Evolutionary conservation across 306 rosid species (phyloP), one percentile per base, ranked within the genome.

Genomic region (Psophocarpus tetragonolobus): DNA sequence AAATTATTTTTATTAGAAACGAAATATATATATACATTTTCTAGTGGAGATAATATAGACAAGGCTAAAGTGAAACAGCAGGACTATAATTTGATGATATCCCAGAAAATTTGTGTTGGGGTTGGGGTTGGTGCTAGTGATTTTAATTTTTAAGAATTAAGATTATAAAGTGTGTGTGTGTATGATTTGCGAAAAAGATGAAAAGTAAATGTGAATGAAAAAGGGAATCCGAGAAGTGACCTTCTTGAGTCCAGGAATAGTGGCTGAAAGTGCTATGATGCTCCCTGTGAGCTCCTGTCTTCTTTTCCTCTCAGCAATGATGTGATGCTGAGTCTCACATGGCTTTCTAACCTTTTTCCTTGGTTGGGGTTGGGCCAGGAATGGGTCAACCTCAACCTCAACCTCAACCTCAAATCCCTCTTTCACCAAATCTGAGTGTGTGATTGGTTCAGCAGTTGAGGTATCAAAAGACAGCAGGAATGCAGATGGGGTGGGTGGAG

Each of bases 401-500:
- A n/a, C n/a, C n/a, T 71, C 71, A 17, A 44, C 17, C 39, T 54
- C 51, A 30, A 13, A 20, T 3, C 56, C 81, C 36, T 53, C 58
- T 9, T 29, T 30, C 36, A 36, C n/a, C n/a, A n/a, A n/a, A n/a
- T n/a, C n/a, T n/a, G n/a, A n/a, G n/a, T 9, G 17, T 12, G 21
- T 18, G 4, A 50, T 60, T 8, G 54, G 68, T 14, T 67, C 33
- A 66, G 68, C 66, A 57, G 20, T 44, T 29, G 66, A 65, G 8
- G 68, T 57, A 20, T 66, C 76, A 47, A 83, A 79, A 60, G 81
- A 68, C 3, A 83, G 24, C 51, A 83, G 42, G 20, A 58, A 74
- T 5, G 10, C 24, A 13, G 15, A n/a, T n/a, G n/a, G n/a, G n/a
- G n/a, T n/a, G 8, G 13, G 80, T 7, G 29, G n/a, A n/a, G 64